Evolutionary conservation across 192 early-diverging fungal genomes (phyloP), one percentile per base, ranked within the genome.

Genomic region (Chytriomyces hyalinus): DNA sequence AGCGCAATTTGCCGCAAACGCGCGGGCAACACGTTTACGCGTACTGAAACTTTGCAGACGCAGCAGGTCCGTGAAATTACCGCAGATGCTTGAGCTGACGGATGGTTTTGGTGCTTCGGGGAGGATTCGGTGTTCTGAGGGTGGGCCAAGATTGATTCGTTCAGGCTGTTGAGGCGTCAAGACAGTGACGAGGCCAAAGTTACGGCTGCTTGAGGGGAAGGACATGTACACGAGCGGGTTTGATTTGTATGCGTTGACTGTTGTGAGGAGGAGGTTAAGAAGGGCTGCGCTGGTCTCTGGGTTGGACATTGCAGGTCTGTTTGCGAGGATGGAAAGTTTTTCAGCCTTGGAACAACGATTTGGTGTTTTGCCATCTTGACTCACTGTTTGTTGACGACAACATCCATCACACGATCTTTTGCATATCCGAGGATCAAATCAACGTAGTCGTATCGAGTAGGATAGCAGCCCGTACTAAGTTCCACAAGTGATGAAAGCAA

Each of bases 341-440:
- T 36, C 36, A 36, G 20, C 13, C 0, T 13, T 57, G 53, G 53
- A 57, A 57, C 53, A n/a, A 20, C 68, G 66, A 10, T 47, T 67
- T 47, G 15, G 36, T 67, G 28, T 17, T 67, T 46, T 24, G 10
- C 15, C 13, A 5, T 47, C 15, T 5, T 0, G 0, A 73, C 36
- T 62, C 60, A 63, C 67, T 80, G 53, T 69, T 81, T 78, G 11
- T 76, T 80, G n/a, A 64, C 51, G 36, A 77, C 76, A 7, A 77
- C 80, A 36, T 81, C 76, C 70, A 80, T 74, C 11, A 93, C 87
- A 80, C 93, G 89, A 44, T 88, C 92, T 73, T 92, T 92, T 44
- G 95, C 92, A 87, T 93, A 97, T 17, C 89, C 93, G 45, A 99
- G 85, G 44, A 99, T 93, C 79, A 91, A 91, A 82, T 97, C 95